phyloP scores from a whole-genome alignment of 2,329 filamentous ascomycete genomes.

The Fonsecaea monophora region DNA sequence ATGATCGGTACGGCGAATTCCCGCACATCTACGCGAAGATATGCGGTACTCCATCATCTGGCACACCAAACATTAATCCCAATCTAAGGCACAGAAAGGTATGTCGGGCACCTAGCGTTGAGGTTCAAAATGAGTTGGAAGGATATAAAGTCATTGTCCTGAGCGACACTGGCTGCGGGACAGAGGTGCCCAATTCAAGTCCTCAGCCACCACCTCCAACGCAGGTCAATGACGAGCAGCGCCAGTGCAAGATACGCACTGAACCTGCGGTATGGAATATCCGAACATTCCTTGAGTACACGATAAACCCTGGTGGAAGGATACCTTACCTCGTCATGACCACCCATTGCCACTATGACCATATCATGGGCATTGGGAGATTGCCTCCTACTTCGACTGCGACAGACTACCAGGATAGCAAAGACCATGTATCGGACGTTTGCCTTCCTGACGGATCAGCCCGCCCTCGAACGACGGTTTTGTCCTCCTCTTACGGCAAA shows the following conservation, averaged over 20 bases:
- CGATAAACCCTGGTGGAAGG: slow-evolving; percentile 33
- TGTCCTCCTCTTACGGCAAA: slow-evolving; percentile 33
- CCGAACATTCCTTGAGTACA: slow-evolving; percentile 34
- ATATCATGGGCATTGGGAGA: slow-evolving; percentile 46
- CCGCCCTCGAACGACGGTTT: slow-evolving; percentile 27
- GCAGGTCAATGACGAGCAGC: not conserved
- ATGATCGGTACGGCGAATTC: slow-evolving; percentile 37
- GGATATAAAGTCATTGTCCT: slow-evolving; percentile 34
- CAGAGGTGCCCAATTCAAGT: slow-evolving; percentile 18
- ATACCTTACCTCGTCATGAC: slow-evolving; percentile 37
- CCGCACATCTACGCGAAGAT: slow-evolving; percentile 39
- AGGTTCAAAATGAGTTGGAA: not conserved
- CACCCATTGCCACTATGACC: slow-evolving; percentile 40
- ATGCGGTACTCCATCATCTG: slow-evolving; percentile 19
- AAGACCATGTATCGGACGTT: not conserved
- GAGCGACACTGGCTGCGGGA: slow-evolving; percentile 38
- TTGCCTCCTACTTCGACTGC: slow-evolving; percentile 20
- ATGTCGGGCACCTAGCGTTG: not conserved
- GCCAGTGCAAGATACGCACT: not conserved
- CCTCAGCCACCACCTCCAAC: not conserved
- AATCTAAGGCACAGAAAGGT: not conserved
- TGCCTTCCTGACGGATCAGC: not conserved
- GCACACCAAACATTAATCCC: not conserved
- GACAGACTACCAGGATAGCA: not conserved
- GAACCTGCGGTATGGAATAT: slow-evolving; percentile 34